Conservation (phyloP, 1,284 basidiomycete genomes). For the Veloboletus limbatus region DNA sequence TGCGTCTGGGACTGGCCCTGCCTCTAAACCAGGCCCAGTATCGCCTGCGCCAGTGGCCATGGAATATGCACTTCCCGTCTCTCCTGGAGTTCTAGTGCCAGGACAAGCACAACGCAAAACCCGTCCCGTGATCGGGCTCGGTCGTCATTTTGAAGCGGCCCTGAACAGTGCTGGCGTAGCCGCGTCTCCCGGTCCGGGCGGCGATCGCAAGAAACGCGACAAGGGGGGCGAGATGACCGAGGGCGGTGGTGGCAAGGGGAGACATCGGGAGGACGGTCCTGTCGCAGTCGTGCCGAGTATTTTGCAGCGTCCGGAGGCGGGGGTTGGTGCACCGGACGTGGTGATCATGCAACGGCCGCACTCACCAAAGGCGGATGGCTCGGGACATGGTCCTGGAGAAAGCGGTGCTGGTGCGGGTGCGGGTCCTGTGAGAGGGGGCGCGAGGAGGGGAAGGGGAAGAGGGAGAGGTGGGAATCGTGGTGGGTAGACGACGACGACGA, state of each 20-base stretch:
- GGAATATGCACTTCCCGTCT: too few relatives aligned
- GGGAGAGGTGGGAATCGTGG: conserved; percentile 26
- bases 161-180: conserved; percentile 52
- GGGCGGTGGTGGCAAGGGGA: conserved; percentile 19
- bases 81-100: too few relatives aligned
- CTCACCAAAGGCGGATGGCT: conserved; percentile 11
- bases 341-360: conserved; percentile 14
- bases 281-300: conserved; percentile 31
- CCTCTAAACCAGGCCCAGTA: not conserved
- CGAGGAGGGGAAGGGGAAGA: conserved; percentile 14
- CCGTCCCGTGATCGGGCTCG: conserved; percentile 57
- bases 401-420: not conserved
- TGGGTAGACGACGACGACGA: too few relatives aligned
- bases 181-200: conserved; percentile 16
- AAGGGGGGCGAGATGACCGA: conserved; percentile 11
- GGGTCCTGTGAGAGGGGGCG: conserved; percentile 9
- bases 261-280: conserved; percentile 19
- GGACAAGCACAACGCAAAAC: conserved; percentile 34
- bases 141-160: conserved; percentile 63
- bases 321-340: conserved; percentile 14
- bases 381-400: not conserved
- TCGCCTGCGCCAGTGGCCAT: too few relatives aligned
- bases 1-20: not conserved
- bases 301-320: conserved; percentile 36
- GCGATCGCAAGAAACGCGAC: conserved; percentile 37